These are phyloP conservation scores for Hypsizygus ulmarius DNA, from an alignment of 1,284 basidiomycete species.

Conservation along the genomic window DNA sequence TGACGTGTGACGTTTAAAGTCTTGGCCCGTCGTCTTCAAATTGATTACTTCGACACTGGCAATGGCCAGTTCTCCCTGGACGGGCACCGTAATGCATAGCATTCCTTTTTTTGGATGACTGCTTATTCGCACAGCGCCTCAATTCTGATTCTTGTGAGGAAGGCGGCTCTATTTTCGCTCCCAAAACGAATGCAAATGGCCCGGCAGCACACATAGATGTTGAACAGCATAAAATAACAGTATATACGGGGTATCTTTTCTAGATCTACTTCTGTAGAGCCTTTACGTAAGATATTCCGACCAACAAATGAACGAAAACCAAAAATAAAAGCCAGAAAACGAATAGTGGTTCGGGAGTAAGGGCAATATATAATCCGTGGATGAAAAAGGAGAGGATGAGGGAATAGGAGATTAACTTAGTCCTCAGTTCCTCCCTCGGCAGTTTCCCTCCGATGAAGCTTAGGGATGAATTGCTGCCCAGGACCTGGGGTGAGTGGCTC, in stretches of 20 bases:
- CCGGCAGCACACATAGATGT: conserved; percentile 36
- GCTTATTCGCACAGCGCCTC: not conserved
- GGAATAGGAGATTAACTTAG: conserved; percentile 16
- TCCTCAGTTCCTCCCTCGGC: conserved; percentile 33
- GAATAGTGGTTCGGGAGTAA: conserved; percentile 5
- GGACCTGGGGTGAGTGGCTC: conserved; percentile 47
- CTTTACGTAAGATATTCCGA: conserved; percentile 4
- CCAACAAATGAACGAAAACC: conserved; percentile 11
- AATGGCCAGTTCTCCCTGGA: conserved; percentile 47
- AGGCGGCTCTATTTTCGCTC: conserved; percentile 41
- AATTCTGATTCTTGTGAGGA: conserved; percentile 11
- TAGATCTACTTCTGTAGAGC: conserved; percentile 9
- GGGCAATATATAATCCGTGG: conserved; percentile 7
- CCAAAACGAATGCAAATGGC: conserved; percentile 38
- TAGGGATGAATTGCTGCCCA: conserved; percentile 27
- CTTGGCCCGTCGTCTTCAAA: conserved; percentile 42
- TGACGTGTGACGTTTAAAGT: conserved; percentile 25
- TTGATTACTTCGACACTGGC: conserved; percentile 36
- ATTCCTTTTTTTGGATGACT: not conserved
- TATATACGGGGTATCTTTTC: conserved; percentile 12
- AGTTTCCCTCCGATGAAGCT: conserved; percentile 45
- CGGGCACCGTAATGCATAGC: conserved; percentile 40
- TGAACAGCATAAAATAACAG: conserved; percentile 12
- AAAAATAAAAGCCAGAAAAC: conserved; percentile 1
- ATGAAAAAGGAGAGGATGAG: conserved; percentile 6